phyloP scores from a whole-genome alignment of 2,329 filamentous ascomycete species.

The Alternaria rosae region DNA sequence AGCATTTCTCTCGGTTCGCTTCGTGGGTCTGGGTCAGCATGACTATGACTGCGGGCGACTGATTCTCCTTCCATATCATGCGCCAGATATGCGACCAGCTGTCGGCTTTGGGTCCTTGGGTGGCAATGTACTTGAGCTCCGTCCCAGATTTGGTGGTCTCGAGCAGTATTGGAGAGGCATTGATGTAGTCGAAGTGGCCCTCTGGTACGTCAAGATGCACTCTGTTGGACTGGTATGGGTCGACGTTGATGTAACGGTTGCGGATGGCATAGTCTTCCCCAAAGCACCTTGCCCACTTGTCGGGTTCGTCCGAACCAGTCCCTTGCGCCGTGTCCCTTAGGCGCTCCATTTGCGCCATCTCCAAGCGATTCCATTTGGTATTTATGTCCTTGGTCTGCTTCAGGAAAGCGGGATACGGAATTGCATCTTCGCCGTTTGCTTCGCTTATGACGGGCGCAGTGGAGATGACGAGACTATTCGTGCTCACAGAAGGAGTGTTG shows the following conservation, averaged over 20 bases:
- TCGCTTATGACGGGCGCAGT: slow-evolving; percentile 21
- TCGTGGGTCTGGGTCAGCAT: slow-evolving; percentile 95
- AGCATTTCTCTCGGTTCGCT: slow-evolving; percentile 80
- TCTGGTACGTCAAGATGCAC: slow-evolving; percentile 80
- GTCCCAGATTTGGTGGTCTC: slow-evolving; percentile 51
- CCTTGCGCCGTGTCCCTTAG: slow-evolving; percentile 54
- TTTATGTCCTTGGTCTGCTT: slow-evolving; percentile 61
- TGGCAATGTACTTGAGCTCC: slow-evolving; percentile 79
- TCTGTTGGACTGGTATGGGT: slow-evolving; percentile 87
- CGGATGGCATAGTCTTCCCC: slow-evolving; percentile 66
- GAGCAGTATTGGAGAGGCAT: slow-evolving; percentile 57
- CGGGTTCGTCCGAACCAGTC: slow-evolving; percentile 53
- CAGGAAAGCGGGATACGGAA: slow-evolving; percentile 62
- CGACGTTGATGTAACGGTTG: slow-evolving; percentile 89
- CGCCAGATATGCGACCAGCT: slow-evolving; percentile 89
- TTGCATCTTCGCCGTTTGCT: slow-evolving; percentile 26
- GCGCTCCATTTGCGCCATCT: slow-evolving; percentile 66
- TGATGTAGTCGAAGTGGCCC: slow-evolving; percentile 64
- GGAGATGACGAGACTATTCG: slow-evolving; percentile 43
- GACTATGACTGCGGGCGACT: slow-evolving; percentile 76
- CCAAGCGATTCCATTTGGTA: slow-evolving; percentile 67
- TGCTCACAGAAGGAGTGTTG: slow-evolving; percentile 40
- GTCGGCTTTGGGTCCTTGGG: slow-evolving; percentile 83
- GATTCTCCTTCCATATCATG: slow-evolving; percentile 89
- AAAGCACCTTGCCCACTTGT: slow-evolving; percentile 65